Evolutionary conservation across 306 rosid genomes (phyloP).

Genomic region (barrel medic (Medicago truncatula)): MtrunA17r5.0-ANR NC_053048.1:12392001-12392500

Average conservation of each 20-base stretch:
- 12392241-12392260: constrained; percentile 10
- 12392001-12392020: background rate
- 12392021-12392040: background rate
- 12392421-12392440: background rate
- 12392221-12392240: constrained; percentile 1
- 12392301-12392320: constrained; percentile 9
- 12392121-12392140: background rate
- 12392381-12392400: background rate
- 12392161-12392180: background rate
- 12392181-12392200: background rate
- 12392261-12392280: background rate
- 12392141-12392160: background rate
- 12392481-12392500: constrained; percentile 80
- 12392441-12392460: background rate
- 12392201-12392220: background rate
- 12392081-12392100: background rate
- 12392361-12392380: background rate
- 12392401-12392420: background rate
- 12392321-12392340: background rate
- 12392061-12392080: constrained; percentile 7
- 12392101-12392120: background rate
- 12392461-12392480: constrained; percentile 71
- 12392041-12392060: constrained; percentile 8
- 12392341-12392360: background rate
- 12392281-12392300: constrained; percentile 2